Base-by-base conservation (phyloP, 2,329 filamentous ascomycete species). In the Rhynchosporium agropyri region DNA sequence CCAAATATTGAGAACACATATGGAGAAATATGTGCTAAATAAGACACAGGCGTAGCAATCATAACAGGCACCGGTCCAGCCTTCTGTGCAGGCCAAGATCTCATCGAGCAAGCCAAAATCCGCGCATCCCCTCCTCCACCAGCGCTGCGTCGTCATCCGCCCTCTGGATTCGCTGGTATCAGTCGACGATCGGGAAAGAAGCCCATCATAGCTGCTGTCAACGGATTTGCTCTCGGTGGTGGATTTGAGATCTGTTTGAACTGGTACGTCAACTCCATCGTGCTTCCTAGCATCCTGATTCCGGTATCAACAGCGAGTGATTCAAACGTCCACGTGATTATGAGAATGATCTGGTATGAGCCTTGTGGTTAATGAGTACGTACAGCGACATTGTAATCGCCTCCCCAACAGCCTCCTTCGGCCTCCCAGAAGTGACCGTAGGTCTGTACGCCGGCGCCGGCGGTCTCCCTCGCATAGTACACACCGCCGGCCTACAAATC, bases 171-270 rank as follows among this genome's bases (percentile, higher is more conserved):
- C 64, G 87, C 84, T 45, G 89, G 85, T 0, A 77, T 92, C 38
- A 87, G 85, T 64, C 87, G 89, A 68, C 81, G 89, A 33, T 74
- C 76, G 12, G 89, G 89, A 53, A 86, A 84, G 75, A 94, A 94
- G 72, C 90, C 90, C 5, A 80, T 94, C 64, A 82, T 94, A 46
- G 89, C 87, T 0, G 90, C 90, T 1, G 88, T 93, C n/a, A 91
- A 92, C 72, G 90, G 90, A 2, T 79, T 89, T 43, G 90, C 88
- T 50, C 80, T 90, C 36, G 90, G 90, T 55, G 90, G 90, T 53
- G 90, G 89, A 1, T 88, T 90, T 77, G 90, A 94, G 78, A 91
- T 92, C 29, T 69, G 68, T 63, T 65, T 73, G 59, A 91, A 92
- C 76, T 85, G 70, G 70, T 72, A 61, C 40, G 62, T 51, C n/a